Evolutionary conservation across 1,284 basidiomycete genomes (phyloP).

Genomic region (Xanthoconium separans): DNA sequence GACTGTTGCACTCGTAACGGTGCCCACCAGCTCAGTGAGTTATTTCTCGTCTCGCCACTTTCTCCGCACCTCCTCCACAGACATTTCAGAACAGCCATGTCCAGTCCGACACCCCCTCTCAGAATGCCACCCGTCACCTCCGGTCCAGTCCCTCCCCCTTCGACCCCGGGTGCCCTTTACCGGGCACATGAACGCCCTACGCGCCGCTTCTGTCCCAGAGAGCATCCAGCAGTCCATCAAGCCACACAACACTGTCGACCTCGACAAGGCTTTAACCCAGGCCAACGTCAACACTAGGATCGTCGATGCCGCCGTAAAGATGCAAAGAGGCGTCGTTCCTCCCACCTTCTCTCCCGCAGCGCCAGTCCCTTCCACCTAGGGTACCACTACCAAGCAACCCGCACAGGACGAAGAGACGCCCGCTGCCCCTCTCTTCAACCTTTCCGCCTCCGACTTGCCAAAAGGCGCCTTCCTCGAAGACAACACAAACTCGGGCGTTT

Average conservation of each 20-base stretch:
- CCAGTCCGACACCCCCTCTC: constrained; percentile 20
- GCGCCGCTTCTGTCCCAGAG: constrained; percentile 79
- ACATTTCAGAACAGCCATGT: constrained; percentile 28
- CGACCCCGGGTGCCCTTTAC: constrained; percentile 83
- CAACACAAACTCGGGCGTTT: constrained; percentile 78
- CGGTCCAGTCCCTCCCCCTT: constrained; percentile 29
- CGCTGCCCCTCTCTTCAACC: constrained; percentile 24
- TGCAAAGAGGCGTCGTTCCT: constrained; percentile 53
- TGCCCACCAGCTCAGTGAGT: constrained; percentile 34
- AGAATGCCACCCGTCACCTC: constrained; percentile 25
- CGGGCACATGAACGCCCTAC: constrained; percentile 83
- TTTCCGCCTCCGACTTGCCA: constrained; percentile 53
- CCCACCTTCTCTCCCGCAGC: constrained; percentile 12
- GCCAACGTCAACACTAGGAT: constrained; percentile 62
- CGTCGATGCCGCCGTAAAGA: constrained; percentile 78
- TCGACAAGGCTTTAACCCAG: constrained; percentile 63
- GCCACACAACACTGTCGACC: constrained; percentile 57
- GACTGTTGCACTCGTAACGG: too few species aligned
- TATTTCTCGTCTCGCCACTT: constrained; percentile 2
- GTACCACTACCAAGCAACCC: constrained; percentile 10
- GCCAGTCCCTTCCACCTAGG: constrained; percentile 12
- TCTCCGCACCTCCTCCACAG: constrained; percentile 19
- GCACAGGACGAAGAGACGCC: constrained; percentile 46
- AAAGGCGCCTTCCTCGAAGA: constrained; percentile 78
- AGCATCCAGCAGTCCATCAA: constrained; percentile 78